Evolutionary conservation across 148 eudicot genomes (phyloP).

Genomic region (Camellia sinensis): DNA sequence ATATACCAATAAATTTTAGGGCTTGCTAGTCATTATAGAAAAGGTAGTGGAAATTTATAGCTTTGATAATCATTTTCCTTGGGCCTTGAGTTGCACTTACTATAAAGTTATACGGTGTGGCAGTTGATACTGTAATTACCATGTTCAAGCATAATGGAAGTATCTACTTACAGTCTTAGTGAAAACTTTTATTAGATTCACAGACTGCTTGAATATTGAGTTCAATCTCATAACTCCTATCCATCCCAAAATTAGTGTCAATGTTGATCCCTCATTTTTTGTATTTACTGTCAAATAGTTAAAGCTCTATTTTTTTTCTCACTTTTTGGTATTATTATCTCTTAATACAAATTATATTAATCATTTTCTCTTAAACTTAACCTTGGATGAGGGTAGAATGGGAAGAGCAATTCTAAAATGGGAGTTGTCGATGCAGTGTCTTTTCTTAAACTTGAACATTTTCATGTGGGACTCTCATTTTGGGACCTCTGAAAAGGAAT

Average conservation of each 20-base stretch:
- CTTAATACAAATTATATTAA: too few species aligned
- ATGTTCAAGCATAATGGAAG: neutral
- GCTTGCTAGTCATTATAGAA: neutral
- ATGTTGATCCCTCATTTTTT: too few species aligned
- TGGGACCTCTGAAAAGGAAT: neutral
- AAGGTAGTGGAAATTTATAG: neutral
- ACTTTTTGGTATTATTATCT: too few species aligned
- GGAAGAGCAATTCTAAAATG: neutral
- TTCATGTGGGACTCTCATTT: neutral
- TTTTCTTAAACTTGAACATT: too few species aligned
- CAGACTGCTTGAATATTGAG: neutral
- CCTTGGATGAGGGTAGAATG: neutral
- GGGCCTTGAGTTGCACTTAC: neutral
- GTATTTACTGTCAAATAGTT: neutral
- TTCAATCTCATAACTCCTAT: neutral
- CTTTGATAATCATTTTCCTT: neutral
- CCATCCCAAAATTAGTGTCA: neutral
- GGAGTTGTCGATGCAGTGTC: neutral
- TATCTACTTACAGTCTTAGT: neutral
- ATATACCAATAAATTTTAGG: neutral
- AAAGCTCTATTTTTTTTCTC: too few species aligned
- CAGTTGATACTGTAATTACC: neutral
- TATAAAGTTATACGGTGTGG: neutral
- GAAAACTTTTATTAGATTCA: neutral
- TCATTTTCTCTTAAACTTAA: neutral